phyloP scores from a whole-genome alignment of 129 eudicot genomes.

The Saussurea involucrata region DNA sequence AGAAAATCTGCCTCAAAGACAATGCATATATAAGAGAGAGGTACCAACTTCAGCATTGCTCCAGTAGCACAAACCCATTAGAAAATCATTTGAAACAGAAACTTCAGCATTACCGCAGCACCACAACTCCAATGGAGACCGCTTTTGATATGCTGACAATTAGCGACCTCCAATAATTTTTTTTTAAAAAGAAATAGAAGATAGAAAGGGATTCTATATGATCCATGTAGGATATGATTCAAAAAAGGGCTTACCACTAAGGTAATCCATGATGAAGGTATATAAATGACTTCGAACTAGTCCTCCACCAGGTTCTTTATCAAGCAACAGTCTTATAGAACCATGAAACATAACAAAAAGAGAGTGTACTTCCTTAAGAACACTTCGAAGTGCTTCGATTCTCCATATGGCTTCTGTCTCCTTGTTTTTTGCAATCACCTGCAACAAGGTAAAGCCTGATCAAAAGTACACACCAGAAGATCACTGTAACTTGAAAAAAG shows the following conservation, averaged over 20 bases:
- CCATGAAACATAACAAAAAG: constrained; percentile 90
- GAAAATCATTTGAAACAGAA: constrained; percentile 43
- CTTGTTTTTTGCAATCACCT: constrained; percentile 79
- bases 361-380: constrained; percentile 91
- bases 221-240: constrained; percentile 2
- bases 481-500: background rate
- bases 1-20: constrained; percentile 81
- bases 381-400: constrained; percentile 63
- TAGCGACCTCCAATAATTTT: constrained; percentile 71
- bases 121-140: constrained; percentile 73
- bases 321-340: constrained; percentile 68
- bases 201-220: constrained; percentile 8
- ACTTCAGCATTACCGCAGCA: constrained; percentile 89
- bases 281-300: constrained; percentile 61
- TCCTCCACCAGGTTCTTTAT: constrained; percentile 86
- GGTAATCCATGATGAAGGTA: constrained; percentile 74
- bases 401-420: constrained; percentile 89
- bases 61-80: constrained; percentile 44
- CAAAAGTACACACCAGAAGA: background rate
- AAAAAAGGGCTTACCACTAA: constrained; percentile 61
- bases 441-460: constrained; percentile 12
- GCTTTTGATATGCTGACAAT: constrained; percentile 84
- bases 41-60: constrained; percentile 48
- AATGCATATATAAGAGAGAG: constrained; percentile 42
- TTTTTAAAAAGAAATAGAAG: constrained; percentile 34